These are phyloP conservation scores for Kappamyces sp. DNA, from an alignment of 192 early-diverging fungal genomes.

Conservation along the genomic window DNA sequence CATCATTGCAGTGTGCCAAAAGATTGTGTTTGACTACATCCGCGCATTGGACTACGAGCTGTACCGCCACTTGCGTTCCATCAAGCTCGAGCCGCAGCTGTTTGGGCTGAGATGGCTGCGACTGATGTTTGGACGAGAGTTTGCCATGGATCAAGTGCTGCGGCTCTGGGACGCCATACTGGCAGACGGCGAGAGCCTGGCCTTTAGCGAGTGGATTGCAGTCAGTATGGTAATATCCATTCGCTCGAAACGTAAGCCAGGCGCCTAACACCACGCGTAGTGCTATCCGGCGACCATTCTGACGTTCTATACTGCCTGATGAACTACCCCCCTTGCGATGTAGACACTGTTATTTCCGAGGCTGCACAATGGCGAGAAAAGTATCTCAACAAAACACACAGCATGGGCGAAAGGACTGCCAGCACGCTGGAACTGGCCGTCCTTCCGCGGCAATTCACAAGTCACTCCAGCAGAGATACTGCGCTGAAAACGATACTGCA, in stretches of 20 bases:
- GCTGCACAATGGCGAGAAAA: too few species aligned
- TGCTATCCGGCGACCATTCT: conserved; percentile 27
- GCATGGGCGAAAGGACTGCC: too few species aligned
- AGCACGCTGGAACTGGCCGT: too few species aligned
- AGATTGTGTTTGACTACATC: conserved; percentile 67
- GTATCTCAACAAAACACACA: too few species aligned
- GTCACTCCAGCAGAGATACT: too few species aligned
- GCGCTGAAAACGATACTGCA: too few species aligned
- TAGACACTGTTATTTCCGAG: too few species aligned
- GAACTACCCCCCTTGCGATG: conserved; percentile 35
- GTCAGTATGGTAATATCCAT: conserved; percentile 68
- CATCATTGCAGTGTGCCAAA: conserved; percentile 66
- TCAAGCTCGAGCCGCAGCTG: conserved; percentile 89
- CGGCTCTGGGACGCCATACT: conserved; percentile 90
- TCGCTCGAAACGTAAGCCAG: conserved; percentile 57
- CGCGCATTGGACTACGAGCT: conserved; percentile 65
- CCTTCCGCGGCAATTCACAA: too few species aligned
- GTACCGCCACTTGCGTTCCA: conserved; percentile 58
- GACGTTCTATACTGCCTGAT: conserved; percentile 30
- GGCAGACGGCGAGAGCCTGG: conserved; percentile 69
- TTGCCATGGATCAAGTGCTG: conserved; percentile 63
- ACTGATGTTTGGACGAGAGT: conserved; percentile 86
- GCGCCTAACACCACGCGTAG: conserved; percentile 10
- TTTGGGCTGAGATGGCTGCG: conserved; percentile 88
- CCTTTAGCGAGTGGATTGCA: conserved; percentile 77